Conservation (phyloP, 495 filamentous ascomycete genomes). For the Schizothecium vesticola region DNA sequence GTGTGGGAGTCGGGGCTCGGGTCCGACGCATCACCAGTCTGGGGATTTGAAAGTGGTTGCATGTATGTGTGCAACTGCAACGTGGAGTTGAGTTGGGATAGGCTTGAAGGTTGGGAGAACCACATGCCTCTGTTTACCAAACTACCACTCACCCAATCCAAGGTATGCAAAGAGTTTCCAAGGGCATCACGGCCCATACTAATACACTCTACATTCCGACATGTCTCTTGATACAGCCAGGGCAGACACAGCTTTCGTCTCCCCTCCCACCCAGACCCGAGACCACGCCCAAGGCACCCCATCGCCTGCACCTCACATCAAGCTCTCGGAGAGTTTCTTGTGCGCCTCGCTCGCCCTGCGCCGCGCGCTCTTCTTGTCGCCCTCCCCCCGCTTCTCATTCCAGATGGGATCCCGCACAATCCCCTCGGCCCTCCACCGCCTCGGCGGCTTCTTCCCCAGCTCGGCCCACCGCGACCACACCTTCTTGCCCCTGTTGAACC, state of each 20-base stretch:
- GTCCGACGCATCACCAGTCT: background rate
- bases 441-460: constrained; percentile 60
- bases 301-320: background rate
- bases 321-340: constrained; percentile 10
- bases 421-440: constrained; percentile 62
- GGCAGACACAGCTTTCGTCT: no score
- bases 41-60: constrained; percentile 1
- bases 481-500: constrained; percentile 70
- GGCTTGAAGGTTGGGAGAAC: background rate
- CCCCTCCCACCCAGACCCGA: no score
- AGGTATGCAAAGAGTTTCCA: no score
- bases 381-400: constrained; percentile 21
- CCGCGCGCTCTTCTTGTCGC: constrained; percentile 12
- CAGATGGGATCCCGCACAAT: constrained; percentile 45
- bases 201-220: background rate
- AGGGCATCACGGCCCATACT: background rate
- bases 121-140: background rate
- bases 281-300: background rate
- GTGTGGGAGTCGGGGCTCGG: background rate
- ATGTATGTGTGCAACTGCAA: background rate
- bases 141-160: no score
- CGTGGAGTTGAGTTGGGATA: background rate
- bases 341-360: background rate
- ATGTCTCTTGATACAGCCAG: background rate
- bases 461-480: constrained; percentile 74